These are phyloP conservation scores for Danielozyma ontarioensis DNA, from an alignment of 805 yeast genomes.

Conservation along the genomic window DNA sequence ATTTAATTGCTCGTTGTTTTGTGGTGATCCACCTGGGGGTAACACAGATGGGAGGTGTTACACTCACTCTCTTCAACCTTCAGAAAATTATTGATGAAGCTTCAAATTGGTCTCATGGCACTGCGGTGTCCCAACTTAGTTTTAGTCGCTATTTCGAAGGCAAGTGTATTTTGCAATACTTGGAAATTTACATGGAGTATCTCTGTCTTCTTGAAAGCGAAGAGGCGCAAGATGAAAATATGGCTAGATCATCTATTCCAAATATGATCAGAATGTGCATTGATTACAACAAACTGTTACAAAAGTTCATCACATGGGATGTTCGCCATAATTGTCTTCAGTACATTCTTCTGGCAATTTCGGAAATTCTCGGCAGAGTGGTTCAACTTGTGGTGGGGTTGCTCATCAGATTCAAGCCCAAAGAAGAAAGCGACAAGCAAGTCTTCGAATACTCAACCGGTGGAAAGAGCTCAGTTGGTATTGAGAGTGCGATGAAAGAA, in stretches of 20 bases:
- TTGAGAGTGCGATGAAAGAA: background rate
- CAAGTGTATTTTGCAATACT: conserved; percentile 18
- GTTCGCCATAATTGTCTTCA: conserved; percentile 7
- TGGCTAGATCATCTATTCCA: conserved; percentile 11
- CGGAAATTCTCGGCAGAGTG: conserved; percentile 25
- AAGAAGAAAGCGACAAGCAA: background rate
- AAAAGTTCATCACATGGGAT: conserved; percentile 3
- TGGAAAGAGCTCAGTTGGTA: background rate
- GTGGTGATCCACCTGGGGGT: conserved; percentile 17
- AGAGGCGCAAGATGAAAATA: conserved; percentile 14
- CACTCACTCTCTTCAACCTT: conserved; percentile 15
- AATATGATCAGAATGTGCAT: conserved; percentile 10
- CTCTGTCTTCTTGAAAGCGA: conserved; percentile 33
- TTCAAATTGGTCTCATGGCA: conserved; percentile 19
- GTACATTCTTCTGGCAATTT: conserved; percentile 19
- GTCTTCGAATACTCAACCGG: background rate
- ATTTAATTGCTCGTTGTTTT: conserved; percentile 24
- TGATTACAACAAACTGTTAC: conserved; percentile 9
- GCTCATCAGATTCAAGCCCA: conserved; percentile 16
- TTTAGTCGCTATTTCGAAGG: conserved; percentile 8
- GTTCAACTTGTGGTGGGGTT: conserved; percentile 31
- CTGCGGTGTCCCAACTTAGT: conserved; percentile 8
- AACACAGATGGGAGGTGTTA: conserved; percentile 12
- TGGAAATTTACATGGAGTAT: conserved; percentile 22
- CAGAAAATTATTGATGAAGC: conserved; percentile 18